Base-by-base conservation (phyloP, 192 early-diverging fungal genomes). In the Entrophospora sp. region DNA sequence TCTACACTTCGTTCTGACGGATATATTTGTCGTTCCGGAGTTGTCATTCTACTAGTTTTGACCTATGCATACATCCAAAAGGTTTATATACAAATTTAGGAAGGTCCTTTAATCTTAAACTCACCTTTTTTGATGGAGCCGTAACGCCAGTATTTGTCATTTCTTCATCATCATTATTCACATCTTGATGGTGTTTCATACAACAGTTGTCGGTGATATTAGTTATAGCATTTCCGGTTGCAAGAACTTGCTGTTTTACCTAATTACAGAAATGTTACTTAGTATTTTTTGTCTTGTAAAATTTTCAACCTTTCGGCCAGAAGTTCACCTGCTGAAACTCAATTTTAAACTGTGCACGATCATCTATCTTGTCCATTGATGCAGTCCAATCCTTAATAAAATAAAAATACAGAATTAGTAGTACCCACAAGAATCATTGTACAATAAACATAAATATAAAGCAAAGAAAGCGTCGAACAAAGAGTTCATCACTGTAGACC, bases 401-500 rank as follows among this genome's bases (percentile, higher is more conserved):
- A 49, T 49, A 49, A 10, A 22, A 49, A 49, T 49, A 27, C n/a
- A n/a, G n/a, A n/a, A n/a, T n/a, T n/a, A n/a, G n/a, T n/a, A 49
- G 10, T 10, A 49, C 46, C 27, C 27, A 25, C 46, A 49, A 49
- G 46, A 49, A 49, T 27, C 46, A 49, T 49, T 49, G 30, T n/a
- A 53, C 30, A 53, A 31, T 53, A n/a, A 53, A 53, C 30, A 32
- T 32, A 32, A 32, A 32, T 60, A 38, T 24, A 38, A 10, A 14
- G 30, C 28, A n/a, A n/a, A n/a, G n/a, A n/a, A 43, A 52, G 49
- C 25, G 49, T 45, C 28, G 61, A 22, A 45, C 61, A 16, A 62
- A 62, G 43, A 22, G 61, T 62, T 45, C 24, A 46, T 30, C 30
- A 62, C 61, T 62, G 35, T 32, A 34, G 61, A 62, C 61, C 24